Evolutionary conservation across 2,329 filamentous ascomycete species (phyloP), one percentile per base, ranked within the genome.

Genomic region (Alternaria arbusti): DNA sequence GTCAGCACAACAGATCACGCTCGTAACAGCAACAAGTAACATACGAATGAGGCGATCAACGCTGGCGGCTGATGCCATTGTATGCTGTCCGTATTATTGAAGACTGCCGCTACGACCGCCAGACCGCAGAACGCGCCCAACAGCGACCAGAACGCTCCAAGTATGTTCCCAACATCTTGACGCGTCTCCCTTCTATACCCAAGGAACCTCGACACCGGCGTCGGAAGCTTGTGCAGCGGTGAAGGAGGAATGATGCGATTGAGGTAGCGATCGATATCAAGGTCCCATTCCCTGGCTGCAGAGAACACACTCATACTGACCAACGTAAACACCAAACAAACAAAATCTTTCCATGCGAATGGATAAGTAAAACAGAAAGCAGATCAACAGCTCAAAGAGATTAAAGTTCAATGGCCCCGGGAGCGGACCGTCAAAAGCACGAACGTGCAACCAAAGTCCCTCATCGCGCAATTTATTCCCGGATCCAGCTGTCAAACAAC

Each of bases 231-330:
- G 26, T 86, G 81, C 76, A 92, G 86, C 70, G 86, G 87, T 44
- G 90, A 90, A 13, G 86, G 82, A 9, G 91, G 91, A 23, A 96
- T 75, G 64, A 88, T 84, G 3, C 86, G 90, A 76, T 95, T 93
- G 54, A 96, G 77, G 75, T 90, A 88, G n/a, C 80, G 81, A 83
- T 97, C 94, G 67, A 97, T 87, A 80, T 96, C 88, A 79, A 96
- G 88, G 73, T 90, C 84, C 67, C 75, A 78, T 9, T 65, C 60
- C 56, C 67, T 63, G 13, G 70, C 68, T 45, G 47, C 61, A 15
- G 50, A 60, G 15, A 68, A 63, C 4, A 30, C 13, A 17, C 17
- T 26, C 51, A 54, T 60, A 17, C 17, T 52, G 49, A 11, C 30
- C 30, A 52, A 32, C 13, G 15, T 23, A 12, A 36, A 11, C 28